Conservation (phyloP, 1,139 yeast species). For the Magnusiomyces fungicola region DNA sequence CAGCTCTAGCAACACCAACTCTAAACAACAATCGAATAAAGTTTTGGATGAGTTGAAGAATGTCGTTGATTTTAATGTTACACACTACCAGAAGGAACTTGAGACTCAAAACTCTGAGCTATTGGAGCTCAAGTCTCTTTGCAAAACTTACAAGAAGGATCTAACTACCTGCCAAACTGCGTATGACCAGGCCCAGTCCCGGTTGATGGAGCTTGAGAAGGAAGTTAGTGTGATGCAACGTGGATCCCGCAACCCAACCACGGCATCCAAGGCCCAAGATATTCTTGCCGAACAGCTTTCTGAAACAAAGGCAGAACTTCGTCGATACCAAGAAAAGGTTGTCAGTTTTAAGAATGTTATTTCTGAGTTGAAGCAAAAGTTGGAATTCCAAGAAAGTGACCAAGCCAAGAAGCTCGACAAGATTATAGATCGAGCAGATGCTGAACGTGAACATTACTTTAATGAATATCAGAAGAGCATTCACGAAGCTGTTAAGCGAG, state of each 20-base stretch:
- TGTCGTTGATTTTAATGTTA: neutral
- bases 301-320: neutral
- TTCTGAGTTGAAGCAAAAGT: conserved; percentile 11
- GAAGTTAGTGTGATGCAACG: conserved; percentile 15
- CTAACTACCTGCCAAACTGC: neutral
- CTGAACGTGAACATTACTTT: conserved; percentile 13
- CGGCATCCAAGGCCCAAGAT: conserved; percentile 15
- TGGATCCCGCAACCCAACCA: conserved; percentile 7
- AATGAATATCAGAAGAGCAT: conserved; percentile 16
- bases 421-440: conserved; percentile 14
- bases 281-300: conserved; percentile 9
- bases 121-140: neutral
- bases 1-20: too few relatives aligned
- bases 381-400: conserved; percentile 18
- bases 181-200: conserved; percentile 12
- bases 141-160: neutral
- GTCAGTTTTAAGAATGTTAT: too few relatives aligned
- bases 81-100: neutral
- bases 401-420: conserved; percentile 11
- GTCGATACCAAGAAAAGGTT: neutral
- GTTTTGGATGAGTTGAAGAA: neutral
- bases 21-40: neutral
- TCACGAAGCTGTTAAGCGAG: conserved; percentile 20
- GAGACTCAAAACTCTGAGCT: neutral
- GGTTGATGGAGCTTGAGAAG: conserved; percentile 14